A percentile compares a stretch with the other conserved stretches of the same genome.
These are phyloP conservation scores for Cetradonia linearis DNA, from an alignment of 495 filamentous ascomycete genomes.

Conservation along the genomic window DNA sequence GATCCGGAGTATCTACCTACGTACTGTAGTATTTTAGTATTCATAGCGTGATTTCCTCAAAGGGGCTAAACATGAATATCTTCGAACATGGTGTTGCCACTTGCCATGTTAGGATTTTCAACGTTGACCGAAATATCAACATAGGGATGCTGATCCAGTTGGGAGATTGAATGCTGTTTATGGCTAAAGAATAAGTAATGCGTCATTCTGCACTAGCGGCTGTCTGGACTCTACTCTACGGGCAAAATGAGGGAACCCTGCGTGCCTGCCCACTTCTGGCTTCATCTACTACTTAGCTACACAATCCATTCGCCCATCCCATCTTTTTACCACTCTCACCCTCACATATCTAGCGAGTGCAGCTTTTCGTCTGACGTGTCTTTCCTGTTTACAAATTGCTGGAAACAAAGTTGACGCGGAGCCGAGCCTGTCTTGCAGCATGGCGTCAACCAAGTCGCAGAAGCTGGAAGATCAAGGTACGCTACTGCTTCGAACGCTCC, in stretches of 20 bases:
- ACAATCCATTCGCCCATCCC: neutral
- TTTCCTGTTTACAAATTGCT: neutral
- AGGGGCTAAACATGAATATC: too few species aligned
- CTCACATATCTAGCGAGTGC: neutral
- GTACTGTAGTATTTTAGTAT: neutral
- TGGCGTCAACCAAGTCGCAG: slow-evolving; percentile 21
- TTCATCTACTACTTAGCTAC: neutral
- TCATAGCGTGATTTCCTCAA: neutral
- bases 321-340: neutral
- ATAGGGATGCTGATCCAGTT: neutral
- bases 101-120: neutral
- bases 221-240: neutral
- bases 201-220: slow-evolving; percentile 13
- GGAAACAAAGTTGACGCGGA: neutral
- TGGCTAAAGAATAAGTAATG: neutral
- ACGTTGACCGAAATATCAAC: too few species aligned
- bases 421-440: neutral
- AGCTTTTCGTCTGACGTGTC: neutral
- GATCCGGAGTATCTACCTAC: too few species aligned
- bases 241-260: neutral
- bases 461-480: slow-evolving; percentile 30
- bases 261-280: neutral
- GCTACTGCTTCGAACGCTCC: neutral
- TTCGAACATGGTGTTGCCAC: neutral
- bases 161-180: neutral